Conservation (phyloP, 2,329 filamentous ascomycete genomes). For the Colletotrichum lentis region DNA sequence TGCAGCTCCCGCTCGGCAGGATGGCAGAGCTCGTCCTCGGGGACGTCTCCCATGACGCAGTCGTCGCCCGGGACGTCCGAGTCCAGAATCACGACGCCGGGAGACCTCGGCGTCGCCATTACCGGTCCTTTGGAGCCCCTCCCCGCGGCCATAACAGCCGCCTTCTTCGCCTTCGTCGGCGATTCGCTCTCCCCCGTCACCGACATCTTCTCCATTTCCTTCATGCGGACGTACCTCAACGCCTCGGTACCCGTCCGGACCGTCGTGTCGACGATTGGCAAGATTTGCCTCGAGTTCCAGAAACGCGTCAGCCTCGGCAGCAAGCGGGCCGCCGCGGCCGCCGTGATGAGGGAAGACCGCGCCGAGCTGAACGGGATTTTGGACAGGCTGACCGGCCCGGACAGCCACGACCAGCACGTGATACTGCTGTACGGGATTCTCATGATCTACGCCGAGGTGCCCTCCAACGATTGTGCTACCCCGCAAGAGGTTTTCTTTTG, state of each 20-base stretch:
- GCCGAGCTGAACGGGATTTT: slow-evolving; percentile 4
- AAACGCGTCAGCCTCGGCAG: neutral
- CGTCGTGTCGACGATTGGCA: slow-evolving; percentile 16
- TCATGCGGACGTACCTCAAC: slow-evolving; percentile 18
- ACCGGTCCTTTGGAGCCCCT: neutral
- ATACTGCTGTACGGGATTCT: slow-evolving; percentile 24
- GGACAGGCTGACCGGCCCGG: slow-evolving; percentile 14
- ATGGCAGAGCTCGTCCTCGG: slow-evolving; percentile 1
- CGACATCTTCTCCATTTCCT: slow-evolving; percentile 27
- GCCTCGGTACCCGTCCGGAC: slow-evolving; percentile 19
- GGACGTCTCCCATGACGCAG: neutral
- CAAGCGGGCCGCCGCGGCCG: slow-evolving; percentile 7
- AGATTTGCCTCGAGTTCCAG: slow-evolving; percentile 5
- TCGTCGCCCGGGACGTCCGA: neutral
- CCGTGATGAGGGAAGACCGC: slow-evolving; percentile 7
- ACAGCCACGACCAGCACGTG: slow-evolving; percentile 17
- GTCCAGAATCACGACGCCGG: slow-evolving; percentile 13
- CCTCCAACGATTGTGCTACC: neutral
- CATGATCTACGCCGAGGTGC: slow-evolving; percentile 21
- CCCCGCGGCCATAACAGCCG: neutral
- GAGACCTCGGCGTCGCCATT: neutral
- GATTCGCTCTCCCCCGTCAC: slow-evolving; percentile 26
- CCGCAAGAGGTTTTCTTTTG: no score
- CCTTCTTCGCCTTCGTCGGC: slow-evolving; percentile 30
- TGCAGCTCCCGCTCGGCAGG: neutral